Evolutionary conservation across 2,329 filamentous ascomycete species (phyloP), one percentile per base, ranked within the genome.

Genomic region (Didymella exigua): DNA sequence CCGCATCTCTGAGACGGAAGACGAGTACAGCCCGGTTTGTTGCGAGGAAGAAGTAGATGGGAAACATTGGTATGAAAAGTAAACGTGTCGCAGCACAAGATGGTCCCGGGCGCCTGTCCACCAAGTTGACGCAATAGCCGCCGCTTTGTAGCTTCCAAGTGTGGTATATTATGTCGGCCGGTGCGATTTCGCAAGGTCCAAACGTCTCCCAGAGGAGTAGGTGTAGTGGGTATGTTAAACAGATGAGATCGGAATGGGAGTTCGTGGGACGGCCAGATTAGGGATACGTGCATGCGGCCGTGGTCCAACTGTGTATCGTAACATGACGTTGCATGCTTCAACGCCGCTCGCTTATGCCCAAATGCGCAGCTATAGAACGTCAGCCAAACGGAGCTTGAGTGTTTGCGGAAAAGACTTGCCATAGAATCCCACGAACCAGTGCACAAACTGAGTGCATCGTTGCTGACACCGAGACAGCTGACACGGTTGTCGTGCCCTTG

Each of bases 371-470:
- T 82, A 66, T 45, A 45, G 23, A 26, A 55, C 34, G 66, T 74
- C 43, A 73, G 71, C 55, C 21, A 58, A 49, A 42, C 52, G 56
- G 29, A 50, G 49, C 33, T n/a, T 14, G 13, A 14, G 16, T 10
- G 5, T 29, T n/a, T 29, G 27, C 30, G 49, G 18, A 11, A 49
- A 38, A 63, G 51, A 84, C 91, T 81, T 85, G 98, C 95, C 83
- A 96, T 85, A 71, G 95, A 97, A 81, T 99, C 95, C 95, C 95
- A 99, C 67, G 95, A 99, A 77, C 95, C 95, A 73, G 95, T 99
- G 86, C 95, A 98, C 81, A 99, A 84, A 82, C 93, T 98, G 81
- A 98, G 96, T 61, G 93, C 95, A 75, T 99, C 95, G 77, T 98
- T 98, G 84, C 93, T 98, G 69, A 99, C 95, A 65, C 95, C 95